phyloP scores from a whole-genome alignment of 2,329 filamentous ascomycete species.

The Claviceps sp. region DNA sequence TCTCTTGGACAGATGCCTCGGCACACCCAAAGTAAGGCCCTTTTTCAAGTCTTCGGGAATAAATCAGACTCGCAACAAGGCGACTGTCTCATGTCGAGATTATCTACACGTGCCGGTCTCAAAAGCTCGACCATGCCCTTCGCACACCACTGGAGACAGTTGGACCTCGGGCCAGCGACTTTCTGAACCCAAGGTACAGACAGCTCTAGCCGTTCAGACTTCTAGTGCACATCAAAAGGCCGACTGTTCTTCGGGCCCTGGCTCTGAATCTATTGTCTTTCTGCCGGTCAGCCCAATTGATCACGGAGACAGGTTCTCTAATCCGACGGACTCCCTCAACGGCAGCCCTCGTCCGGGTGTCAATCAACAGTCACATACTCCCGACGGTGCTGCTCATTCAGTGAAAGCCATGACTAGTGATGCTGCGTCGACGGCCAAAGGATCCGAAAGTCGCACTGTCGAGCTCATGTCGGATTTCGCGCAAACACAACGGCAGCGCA shows the following conservation, averaged over 20 bases:
- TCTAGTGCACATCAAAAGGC: background rate
- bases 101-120: conserved; percentile 8
- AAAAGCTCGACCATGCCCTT: conserved; percentile 11
- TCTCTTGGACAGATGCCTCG: background rate
- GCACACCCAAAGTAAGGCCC: background rate
- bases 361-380: background rate
- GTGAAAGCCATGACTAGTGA: background rate
- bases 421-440: background rate
- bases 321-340: background rate
- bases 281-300: background rate
- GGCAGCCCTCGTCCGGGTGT: background rate
- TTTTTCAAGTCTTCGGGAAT: background rate
- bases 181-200: background rate
- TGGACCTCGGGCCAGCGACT: background rate
- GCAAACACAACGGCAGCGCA: background rate
- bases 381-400: background rate
- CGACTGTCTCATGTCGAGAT: background rate
- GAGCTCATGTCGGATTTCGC: background rate
- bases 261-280: background rate
- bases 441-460: background rate
- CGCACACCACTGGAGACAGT: conserved; percentile 2
- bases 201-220: background rate
- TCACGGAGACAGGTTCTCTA: background rate
- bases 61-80: background rate
- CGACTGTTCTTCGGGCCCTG: background rate